Conservation (phyloP, 768 basidiomycete genomes). For the Tricholoma sp. region DNA sequence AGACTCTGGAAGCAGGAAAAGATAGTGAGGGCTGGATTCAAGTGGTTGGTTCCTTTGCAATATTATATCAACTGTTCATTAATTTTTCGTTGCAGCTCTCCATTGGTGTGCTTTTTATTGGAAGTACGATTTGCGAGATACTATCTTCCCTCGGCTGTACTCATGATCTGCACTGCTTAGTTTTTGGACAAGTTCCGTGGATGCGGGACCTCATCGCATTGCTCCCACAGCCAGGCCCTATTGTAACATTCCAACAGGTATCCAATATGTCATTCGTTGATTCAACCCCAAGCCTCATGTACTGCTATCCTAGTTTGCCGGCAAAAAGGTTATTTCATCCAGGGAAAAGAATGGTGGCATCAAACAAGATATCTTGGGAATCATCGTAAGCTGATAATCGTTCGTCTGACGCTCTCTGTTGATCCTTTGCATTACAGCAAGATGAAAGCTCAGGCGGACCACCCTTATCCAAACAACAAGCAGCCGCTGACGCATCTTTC, state of each 20-base stretch:
- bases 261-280: background rate
- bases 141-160: background rate
- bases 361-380: conserved; percentile 3
- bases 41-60: background rate
- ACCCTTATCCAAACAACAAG: conserved; percentile 1
- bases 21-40: conserved; percentile 3
- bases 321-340: background rate
- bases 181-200: conserved; percentile 7
- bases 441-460: conserved; percentile 5
- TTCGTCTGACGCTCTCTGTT: background rate
- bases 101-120: conserved; percentile 1
- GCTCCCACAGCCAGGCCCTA: conserved; percentile 2
- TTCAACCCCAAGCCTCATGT: background rate
- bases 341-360: background rate
- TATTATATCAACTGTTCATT: background rate
- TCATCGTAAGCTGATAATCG: background rate
- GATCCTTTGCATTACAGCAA: background rate
- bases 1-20: conserved; percentile 2
- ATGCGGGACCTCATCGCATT: conserved; percentile 2
- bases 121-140: background rate
- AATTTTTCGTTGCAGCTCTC: background rate
- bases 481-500: conserved; percentile 5
- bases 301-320: background rate
- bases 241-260: conserved; percentile 4
- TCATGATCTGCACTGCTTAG: background rate